Base-by-base conservation (phyloP, 768 basidiomycete species). In the Cystofilobasidium ferigula region DNA sequence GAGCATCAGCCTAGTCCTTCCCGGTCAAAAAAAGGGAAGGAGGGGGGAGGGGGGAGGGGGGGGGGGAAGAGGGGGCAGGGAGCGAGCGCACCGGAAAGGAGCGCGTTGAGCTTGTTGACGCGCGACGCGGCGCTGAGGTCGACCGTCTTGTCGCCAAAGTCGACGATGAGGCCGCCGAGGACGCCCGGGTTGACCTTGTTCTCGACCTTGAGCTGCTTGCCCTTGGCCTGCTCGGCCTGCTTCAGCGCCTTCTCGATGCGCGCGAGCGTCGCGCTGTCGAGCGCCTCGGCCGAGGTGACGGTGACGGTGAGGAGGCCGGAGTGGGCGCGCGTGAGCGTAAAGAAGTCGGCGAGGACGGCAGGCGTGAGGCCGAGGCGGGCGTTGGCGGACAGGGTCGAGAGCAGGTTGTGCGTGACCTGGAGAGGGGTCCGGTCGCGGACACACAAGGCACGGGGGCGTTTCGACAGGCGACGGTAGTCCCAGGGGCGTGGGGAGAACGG, bases 61-160 rank as follows among this genome's bases (percentile, higher is more conserved):
- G 47, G 13, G 24, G 14, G 22, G 30, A 36, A 22, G 36, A 26
- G 20, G 10, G 34, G 28, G n/a, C 35, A 34, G 7, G 35, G 12
- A 14, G 56, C n/a, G 24, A 61, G 35, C 88, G 70, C 77, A 89
- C 91, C 84, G 75, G 86, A 83, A 59, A 98, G 80, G 73, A 87
- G 82, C 70, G 83, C 84, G 82, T 97, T 97, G 74, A 97, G 84
- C 78, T 92, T 94, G 76, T 86, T 94, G 73, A 98, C 90, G 62
- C 89, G 88, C 38, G 89, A 90, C 57, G 85, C 86, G 63, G 94
- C 92, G 71, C 89, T 93, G 67, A 98, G 82, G 79, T 99, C 95
- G 72, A 99, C 87, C 61, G 90, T 91, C 81, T 94, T 94, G 81
- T 97, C 95, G 69, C 92, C 94, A 74, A 99, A 91, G 79, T 99